Percentiles rank a stretch among this genome's conserved stretches.
Evolutionary conservation across 2,329 filamentous ascomycete species (phyloP).

Genomic region (Aureobasidium subglaciale): DNA sequence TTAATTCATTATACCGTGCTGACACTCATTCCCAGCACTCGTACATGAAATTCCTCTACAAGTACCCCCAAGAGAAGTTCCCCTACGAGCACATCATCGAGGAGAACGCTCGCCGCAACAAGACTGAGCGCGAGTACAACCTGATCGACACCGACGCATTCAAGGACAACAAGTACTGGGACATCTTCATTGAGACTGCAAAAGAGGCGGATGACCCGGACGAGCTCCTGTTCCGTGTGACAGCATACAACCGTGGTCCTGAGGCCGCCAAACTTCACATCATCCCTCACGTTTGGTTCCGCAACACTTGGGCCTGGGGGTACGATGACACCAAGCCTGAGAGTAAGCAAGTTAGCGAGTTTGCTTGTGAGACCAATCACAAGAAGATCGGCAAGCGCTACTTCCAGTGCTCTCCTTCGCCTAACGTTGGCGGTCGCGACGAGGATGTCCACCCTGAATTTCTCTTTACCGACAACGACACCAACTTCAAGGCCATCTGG

Average conservation of each 20-base stretch:
- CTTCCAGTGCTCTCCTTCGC: slow-evolving; percentile 80
- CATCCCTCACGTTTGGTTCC: slow-evolving; percentile 90
- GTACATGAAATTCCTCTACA: slow-evolving; percentile 99
- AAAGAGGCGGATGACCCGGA: slow-evolving; percentile 91
- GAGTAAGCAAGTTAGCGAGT: slow-evolving; percentile 60
- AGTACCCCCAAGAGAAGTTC: slow-evolving; percentile 86
- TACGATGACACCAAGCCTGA: slow-evolving; percentile 76
- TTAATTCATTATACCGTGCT: slow-evolving; percentile 19
- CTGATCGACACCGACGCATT: slow-evolving; percentile 84
- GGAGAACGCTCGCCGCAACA: slow-evolving; percentile 72
- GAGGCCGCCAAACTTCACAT: slow-evolving; percentile 89
- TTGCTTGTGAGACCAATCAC: slow-evolving; percentile 70
- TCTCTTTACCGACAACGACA: slow-evolving; percentile 94
- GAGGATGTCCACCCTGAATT: slow-evolving; percentile 79
- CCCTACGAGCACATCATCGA: slow-evolving; percentile 83
- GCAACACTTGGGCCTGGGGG: slow-evolving; percentile 96
- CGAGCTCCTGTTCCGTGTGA: slow-evolving; percentile 86
- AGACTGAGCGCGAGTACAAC: slow-evolving; percentile 81
- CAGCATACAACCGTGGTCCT: slow-evolving; percentile 90
- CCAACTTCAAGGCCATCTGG: slow-evolving; percentile 74
- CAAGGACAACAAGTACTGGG: slow-evolving; percentile 87
- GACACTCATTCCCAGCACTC: slow-evolving; percentile 60
- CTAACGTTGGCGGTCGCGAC: slow-evolving; percentile 68
- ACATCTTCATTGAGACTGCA: slow-evolving; percentile 92
- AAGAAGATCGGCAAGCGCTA: slow-evolving; percentile 74